Conservation (phyloP, 805 yeast genomes). For the Suhomyces emberorum region DNA sequence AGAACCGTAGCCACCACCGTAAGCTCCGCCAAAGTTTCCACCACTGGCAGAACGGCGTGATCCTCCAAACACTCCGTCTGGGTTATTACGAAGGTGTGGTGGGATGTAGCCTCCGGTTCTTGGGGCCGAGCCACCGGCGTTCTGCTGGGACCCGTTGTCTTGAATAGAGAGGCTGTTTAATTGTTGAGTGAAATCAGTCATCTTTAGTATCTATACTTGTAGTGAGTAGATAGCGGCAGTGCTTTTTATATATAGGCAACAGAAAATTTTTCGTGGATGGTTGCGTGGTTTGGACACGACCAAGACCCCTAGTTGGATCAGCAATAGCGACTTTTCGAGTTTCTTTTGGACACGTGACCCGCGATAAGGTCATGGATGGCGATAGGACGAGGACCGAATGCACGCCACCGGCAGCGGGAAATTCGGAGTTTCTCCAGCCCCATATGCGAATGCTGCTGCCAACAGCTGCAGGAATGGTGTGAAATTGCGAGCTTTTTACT, state of each 20-base stretch:
- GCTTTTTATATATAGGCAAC: conserved; percentile 4
- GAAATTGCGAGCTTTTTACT: too few relatives aligned
- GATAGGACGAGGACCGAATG: not conserved
- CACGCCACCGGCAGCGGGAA: too few relatives aligned
- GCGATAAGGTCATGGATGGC: not conserved
- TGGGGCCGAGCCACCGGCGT: conserved; percentile 21
- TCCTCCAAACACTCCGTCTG: conserved; percentile 26
- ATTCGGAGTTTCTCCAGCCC: too few relatives aligned
- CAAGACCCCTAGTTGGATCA: too few relatives aligned
- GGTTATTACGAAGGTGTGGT: conserved; percentile 33
- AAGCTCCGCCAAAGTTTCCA: conserved; percentile 23
- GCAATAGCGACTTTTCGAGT: not conserved
- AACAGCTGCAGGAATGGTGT: too few relatives aligned
- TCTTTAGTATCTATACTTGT: conserved; percentile 23
- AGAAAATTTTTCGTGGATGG: conserved; percentile 7
- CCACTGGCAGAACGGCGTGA: conserved; percentile 20
- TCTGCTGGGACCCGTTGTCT: conserved; percentile 20
- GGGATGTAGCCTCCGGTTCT: conserved; percentile 24
- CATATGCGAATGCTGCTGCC: too few relatives aligned
- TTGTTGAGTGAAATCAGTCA: conserved; percentile 59
- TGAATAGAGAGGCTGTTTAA: conserved; percentile 54
- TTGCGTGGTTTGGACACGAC: conserved; percentile 7
- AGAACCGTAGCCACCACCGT: conserved; percentile 16
- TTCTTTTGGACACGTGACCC: not conserved
- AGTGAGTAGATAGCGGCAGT: conserved; percentile 6